Evolutionary conservation across 306 rosid species (phyloP), one percentile per base, ranked within the genome.

Genomic region (Mimosa pudica): DNA sequence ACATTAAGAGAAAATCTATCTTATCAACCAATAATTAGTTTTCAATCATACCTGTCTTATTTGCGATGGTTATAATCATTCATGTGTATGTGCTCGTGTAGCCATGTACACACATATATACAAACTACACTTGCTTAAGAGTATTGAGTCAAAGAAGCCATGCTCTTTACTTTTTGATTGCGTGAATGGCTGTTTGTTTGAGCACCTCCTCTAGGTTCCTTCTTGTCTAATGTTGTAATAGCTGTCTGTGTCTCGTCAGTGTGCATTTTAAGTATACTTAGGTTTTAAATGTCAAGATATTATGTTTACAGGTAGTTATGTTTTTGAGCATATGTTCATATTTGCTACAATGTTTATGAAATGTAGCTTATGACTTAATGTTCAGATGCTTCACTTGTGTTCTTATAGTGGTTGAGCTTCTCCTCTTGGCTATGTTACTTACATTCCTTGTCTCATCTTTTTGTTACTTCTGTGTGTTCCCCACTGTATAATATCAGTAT

Each of bases 351-450:
- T 20, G 17, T 66, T 49, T n/a, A 16, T 70, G 7, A 2, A 16
- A 2, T 10, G 0, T 49, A 51, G 51, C 36, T 77, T 18, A 58
- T 49, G 13, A 49, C 18, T n/a, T n/a, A 35, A 49, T 18, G 51
- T 64, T 65, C 63, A 10, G 38, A 17, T 64, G 24, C 42, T 65
- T 18, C 48, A 18, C 18, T 3, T 75, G 61, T 76, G 47, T 76
- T 62, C 79, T 30, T 76, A 76, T 46, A 52, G 16, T 52, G 60
- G 17, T 52, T 52, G 20, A 52, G 60, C 7, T 52, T 52, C 20
- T 52, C 60, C 60, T 52, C 60, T 16, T 5, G 18, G 60, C 16
- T 52, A 14, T 52, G 60, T 52, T 16, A 18, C 16, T 20, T 52
- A 24, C 9, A 52, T 52, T 52, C 18, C 60, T 52, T 17, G 60